Conservation (phyloP, 305 asterid species). For the Petunia hybrid region DNA sequence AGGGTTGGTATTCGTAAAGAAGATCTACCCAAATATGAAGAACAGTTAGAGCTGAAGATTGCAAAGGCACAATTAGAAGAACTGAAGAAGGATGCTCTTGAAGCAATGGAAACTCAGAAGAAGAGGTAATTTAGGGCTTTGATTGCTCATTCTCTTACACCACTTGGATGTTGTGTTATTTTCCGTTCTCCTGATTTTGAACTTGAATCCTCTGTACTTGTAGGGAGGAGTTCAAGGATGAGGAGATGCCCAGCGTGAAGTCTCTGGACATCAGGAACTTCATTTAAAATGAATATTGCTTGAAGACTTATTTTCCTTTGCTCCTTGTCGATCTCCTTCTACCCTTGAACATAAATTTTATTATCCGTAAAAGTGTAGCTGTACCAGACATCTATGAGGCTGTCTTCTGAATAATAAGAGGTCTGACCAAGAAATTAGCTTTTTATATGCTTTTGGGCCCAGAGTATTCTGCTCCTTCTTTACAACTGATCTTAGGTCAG, state of each 20-base stretch:
- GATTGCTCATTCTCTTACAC: constrained; percentile 15
- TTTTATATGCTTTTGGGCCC: too few species aligned
- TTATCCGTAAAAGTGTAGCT: too few species aligned
- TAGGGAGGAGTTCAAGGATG: constrained; percentile 98
- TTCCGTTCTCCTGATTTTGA: neutral
- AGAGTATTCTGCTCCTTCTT: too few species aligned
- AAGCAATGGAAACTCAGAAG: constrained; percentile 97
- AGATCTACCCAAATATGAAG: constrained; percentile 89
- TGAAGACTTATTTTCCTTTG: neutral
- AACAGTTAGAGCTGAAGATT: constrained; percentile 74
- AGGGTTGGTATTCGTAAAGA: constrained; percentile 84
- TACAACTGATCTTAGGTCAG: too few species aligned
- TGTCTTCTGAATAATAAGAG: too few species aligned
- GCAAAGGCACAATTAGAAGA: constrained; percentile 90
- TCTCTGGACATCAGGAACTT: constrained; percentile 88
- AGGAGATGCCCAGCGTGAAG: constrained; percentile 84
- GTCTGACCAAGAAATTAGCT: too few species aligned
- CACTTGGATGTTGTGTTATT: neutral
- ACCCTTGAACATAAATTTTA: too few species aligned
- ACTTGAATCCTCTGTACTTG: constrained; percentile 28
- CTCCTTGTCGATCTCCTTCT: too few species aligned
- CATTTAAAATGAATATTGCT: constrained; percentile 47
- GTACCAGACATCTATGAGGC: too few species aligned
- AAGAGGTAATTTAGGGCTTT: constrained; percentile 57
- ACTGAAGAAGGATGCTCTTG: constrained; percentile 75